Conservation (phyloP, 2,329 filamentous ascomycete genomes). For the Ophiostoma sp. region DNA sequence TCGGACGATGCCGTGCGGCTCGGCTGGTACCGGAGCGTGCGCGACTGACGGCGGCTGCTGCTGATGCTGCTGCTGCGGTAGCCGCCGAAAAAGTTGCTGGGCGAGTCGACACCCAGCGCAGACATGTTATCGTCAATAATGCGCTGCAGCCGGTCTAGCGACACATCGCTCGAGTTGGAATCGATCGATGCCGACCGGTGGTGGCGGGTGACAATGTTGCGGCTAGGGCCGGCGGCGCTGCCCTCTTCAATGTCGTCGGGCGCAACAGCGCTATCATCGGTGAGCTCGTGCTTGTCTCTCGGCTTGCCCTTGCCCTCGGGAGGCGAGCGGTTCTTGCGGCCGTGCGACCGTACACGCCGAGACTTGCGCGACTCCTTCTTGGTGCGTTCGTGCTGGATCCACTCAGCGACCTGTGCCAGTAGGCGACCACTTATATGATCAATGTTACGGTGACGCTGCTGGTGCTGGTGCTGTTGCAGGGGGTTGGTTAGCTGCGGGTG, state of each 20-base stretch:
- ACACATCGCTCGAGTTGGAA: slow-evolving; percentile 64
- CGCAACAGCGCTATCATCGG: background rate
- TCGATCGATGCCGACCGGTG: slow-evolving; percentile 51
- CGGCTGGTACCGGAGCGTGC: slow-evolving; percentile 36
- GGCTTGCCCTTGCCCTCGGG: slow-evolving; percentile 35
- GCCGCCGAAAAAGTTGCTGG: slow-evolving; percentile 9
- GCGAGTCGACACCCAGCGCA: slow-evolving; percentile 43
- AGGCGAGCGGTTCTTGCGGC: slow-evolving; percentile 35
- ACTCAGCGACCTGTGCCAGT: slow-evolving; percentile 70
- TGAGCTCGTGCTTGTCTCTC: slow-evolving; percentile 5
- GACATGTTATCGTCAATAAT: slow-evolving; percentile 68
- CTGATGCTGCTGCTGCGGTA: slow-evolving; percentile 7
- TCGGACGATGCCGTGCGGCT: slow-evolving; percentile 64
- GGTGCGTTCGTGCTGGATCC: slow-evolving; percentile 74
- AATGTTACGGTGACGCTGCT: slow-evolving; percentile 34
- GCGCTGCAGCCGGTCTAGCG: slow-evolving; percentile 72
- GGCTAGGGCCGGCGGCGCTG: background rate
- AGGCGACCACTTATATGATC: slow-evolving; percentile 50
- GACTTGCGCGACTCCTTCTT: slow-evolving; percentile 56
- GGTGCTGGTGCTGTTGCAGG: slow-evolving; percentile 37
- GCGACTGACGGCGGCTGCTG: slow-evolving; percentile 32
- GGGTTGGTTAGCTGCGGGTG: slow-evolving; percentile 24
- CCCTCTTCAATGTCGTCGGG: background rate
- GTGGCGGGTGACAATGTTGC: background rate
- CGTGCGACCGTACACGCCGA: slow-evolving; percentile 37